phyloP scores from a whole-genome alignment of 352 stramenopile species.

The Thraustochytrium striatum region DNA sequence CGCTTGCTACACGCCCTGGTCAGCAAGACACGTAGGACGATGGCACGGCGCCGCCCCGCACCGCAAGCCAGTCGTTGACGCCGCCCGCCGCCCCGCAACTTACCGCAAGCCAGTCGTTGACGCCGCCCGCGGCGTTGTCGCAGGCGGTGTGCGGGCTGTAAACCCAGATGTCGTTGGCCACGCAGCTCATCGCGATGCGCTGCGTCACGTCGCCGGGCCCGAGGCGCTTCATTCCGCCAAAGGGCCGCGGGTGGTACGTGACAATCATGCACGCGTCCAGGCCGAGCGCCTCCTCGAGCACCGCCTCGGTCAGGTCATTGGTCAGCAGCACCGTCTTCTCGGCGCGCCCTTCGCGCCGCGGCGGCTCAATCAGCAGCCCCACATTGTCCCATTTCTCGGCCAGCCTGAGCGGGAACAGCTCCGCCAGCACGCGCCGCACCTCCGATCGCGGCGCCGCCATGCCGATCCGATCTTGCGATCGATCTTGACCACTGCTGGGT shows the following conservation, averaged over 20 bases:
- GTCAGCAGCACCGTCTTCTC: slow-evolving; percentile 47
- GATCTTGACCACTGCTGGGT: too few relatives aligned
- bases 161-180: slow-evolving; percentile 49
- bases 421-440: slow-evolving; percentile 3
- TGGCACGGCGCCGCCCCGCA: too few relatives aligned
- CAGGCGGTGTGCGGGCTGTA: slow-evolving; percentile 54
- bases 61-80: too few relatives aligned
- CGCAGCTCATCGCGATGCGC: slow-evolving; percentile 50
- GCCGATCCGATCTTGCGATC: too few relatives aligned
- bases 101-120: slow-evolving; percentile 17
- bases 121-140: slow-evolving; percentile 28
- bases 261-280: slow-evolving; percentile 46
- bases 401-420: slow-evolving; percentile 29
- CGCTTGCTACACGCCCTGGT: too few relatives aligned
- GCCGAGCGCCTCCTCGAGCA: slow-evolving; percentile 50
- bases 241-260: slow-evolving; percentile 53
- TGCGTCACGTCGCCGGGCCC: slow-evolving; percentile 5
- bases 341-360: neutral
- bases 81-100: neutral
- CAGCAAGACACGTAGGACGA: too few relatives aligned
- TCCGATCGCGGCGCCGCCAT: too few relatives aligned
- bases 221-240: slow-evolving; percentile 48
- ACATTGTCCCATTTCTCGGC: slow-evolving; percentile 53
- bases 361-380: slow-evolving; percentile 44
- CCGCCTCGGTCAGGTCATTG: slow-evolving; percentile 52